Base-by-base conservation (phyloP, 768 basidiomycete genomes). In the Russula vinacea region DNA sequence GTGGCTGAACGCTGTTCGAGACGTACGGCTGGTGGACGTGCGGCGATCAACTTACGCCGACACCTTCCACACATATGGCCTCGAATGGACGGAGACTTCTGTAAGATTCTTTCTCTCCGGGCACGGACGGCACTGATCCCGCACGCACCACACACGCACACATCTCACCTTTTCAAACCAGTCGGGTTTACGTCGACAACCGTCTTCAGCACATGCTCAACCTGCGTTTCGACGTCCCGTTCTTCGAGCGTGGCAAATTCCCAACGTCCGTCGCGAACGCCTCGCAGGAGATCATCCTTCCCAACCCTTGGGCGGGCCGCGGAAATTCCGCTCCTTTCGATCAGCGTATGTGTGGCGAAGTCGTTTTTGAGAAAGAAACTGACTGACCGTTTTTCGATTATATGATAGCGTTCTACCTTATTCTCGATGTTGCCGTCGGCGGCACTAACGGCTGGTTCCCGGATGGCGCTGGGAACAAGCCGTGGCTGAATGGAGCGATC, bases 391-490 rank as follows among this genome's bases (percentile, higher is more conserved):
- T 14, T 14, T 14, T 26, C 11, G 1, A 16, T n/a, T n/a, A n/a
- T 11, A 29, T 14, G 11, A 44, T 67, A 89, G 88, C 83, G 11
- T 95, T 97, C 78, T 96, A 92, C 76, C 80, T 97, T 44, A 88
- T 92, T 68, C 74, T 96, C 73, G 82, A 90, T 69, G 82, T 95
- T 56, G 91, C 86, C 9, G 87, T 92, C 40, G 94, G 94, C 9
- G 90, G 92, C 2, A 95, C 91, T 26, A 92, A 87, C 71, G 94
- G 94, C 5, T 95, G 91, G 91, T 95, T 95, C 84, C 90, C 90
- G 6, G 94, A 97, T 72, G 83, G 84, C 51, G 77, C 76, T n/a
- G 85, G 83, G 8, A 74, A 83, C 70, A 93, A 93, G 75, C 90
- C 90, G 3, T 93, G 91, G 91, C 72, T 91, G 54, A 89, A 92